Base-by-base conservation (phyloP, 306 rosid genomes). In the Vigna trinervia region DNA sequence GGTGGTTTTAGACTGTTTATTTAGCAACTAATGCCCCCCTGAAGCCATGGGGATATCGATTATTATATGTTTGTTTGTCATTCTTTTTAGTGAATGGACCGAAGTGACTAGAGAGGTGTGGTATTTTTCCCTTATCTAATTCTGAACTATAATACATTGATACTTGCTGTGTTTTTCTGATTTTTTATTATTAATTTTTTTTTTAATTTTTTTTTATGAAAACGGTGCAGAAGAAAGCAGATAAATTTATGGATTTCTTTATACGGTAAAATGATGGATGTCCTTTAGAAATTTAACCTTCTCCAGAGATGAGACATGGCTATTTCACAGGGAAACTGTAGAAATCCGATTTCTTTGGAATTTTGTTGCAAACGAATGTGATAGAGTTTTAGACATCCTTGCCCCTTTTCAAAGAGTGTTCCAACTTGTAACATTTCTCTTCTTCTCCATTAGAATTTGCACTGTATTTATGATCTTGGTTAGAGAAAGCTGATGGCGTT, bases 371-470 rank as follows among this genome's bases (percentile, higher is more conserved):
- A 67, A 19, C 68, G 26, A 74, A 43, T 9, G 47, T 47, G 46
- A 74, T 23, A 15, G 32, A 22, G 60, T 50, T 75, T 48, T 53
- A 73, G 53, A 69, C 46, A 11, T 64, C 36, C 19, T 30, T 80
- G 23, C 56, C 53, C 8, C 41, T 58, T 81, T 56, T 34, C 50
- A 34, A 73, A 38, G 74, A 57, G n/a, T 20, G 23, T 10, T 57
- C 51, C 46, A 46, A 57, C 68, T 14, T 39, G 75, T 66, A 17
- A 57, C 12, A 11, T 39, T 6, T 28, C 15, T 62, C 63, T 45
- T 20, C 41, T 39, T 80, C 75, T 54, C 64, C 14, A 12, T 61
- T 60, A 32, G 47, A 66, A 57, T 56, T 66, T 32, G 14, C 46
- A 34, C n/a, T 45, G 2, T 54, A 45, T 51, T 51, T 17, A 2